Conservation (phyloP, 2,329 filamentous ascomycete species). For the Lojkania enalia region DNA sequence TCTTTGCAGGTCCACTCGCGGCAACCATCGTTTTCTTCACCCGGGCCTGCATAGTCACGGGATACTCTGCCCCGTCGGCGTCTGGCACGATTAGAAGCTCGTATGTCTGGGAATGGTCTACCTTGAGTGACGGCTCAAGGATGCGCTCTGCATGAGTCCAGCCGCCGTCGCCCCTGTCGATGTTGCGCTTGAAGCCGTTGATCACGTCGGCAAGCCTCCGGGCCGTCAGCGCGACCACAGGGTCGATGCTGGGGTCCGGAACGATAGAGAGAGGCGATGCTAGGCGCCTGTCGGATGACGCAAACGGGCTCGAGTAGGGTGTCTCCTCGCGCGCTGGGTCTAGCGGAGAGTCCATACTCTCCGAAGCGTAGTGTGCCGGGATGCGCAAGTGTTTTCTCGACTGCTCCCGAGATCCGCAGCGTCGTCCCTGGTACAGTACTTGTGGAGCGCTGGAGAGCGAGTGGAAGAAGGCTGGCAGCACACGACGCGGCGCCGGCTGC, state of each 20-base stretch:
- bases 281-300: neutral
- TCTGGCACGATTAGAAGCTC: conserved; percentile 11
- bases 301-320: conserved; percentile 12
- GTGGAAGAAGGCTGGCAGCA: too few species aligned
- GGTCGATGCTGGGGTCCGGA: conserved; percentile 14
- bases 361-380: too few species aligned
- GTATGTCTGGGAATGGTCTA: conserved; percentile 9
- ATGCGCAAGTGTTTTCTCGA: too few species aligned
- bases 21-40: conserved; percentile 8
- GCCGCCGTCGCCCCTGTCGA: conserved; percentile 21
- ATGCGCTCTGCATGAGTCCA: conserved; percentile 19
- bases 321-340: conserved; percentile 14
- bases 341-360: too few species aligned
- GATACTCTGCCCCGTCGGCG: conserved; percentile 17
- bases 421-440: too few species aligned
- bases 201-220: conserved; percentile 28
- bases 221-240: conserved; percentile 24
- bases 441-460: too few species aligned
- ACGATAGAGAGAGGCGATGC: conserved; percentile 9
- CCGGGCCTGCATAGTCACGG: conserved; percentile 20
- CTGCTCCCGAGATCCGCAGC: too few species aligned
- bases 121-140: conserved; percentile 18
- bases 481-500: neutral
- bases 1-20: too few species aligned
- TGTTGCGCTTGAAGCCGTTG: conserved; percentile 29